These are phyloP conservation scores for Acanthamoeba sp. DNA, from an alignment of 208 protist species.

Conservation along the genomic window DNA sequence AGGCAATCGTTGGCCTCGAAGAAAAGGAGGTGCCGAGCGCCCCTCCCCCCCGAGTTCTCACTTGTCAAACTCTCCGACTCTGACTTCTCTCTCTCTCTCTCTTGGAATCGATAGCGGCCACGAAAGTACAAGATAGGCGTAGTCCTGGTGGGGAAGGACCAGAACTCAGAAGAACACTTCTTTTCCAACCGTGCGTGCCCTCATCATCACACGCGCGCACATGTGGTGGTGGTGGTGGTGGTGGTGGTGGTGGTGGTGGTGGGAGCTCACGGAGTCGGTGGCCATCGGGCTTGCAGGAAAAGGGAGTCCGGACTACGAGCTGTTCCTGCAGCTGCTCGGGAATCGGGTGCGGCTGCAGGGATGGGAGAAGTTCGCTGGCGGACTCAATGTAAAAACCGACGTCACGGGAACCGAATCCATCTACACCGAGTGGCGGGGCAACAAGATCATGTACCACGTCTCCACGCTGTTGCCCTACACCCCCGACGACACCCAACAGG, in stretches of 20 bases:
- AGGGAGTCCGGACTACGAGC: slow-evolving; percentile 25
- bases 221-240: too few species aligned
- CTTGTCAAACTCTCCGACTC: background rate
- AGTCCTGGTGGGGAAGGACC: background rate
- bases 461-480: slow-evolving; percentile 37
- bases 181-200: slow-evolving; percentile 43
- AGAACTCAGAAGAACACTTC: slow-evolving; percentile 26
- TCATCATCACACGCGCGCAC: too few species aligned
- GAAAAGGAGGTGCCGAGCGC: slow-evolving; percentile 25
- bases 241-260: too few species aligned
- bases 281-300: too few species aligned
- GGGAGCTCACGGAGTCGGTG: too few species aligned
- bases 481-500: slow-evolving; percentile 35
- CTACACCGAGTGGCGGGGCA: slow-evolving; percentile 36
- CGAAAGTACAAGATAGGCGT: slow-evolving; percentile 56
- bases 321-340: slow-evolving; percentile 25
- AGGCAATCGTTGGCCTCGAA: background rate
- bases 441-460: slow-evolving; percentile 68
- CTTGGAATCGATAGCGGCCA: background rate
- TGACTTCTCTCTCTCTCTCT: too few species aligned
- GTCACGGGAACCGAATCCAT: slow-evolving; percentile 26
- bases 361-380: slow-evolving; percentile 46
- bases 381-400: slow-evolving; percentile 31
- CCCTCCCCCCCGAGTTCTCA: background rate
- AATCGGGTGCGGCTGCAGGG: slow-evolving; percentile 9